Conservation (phyloP, 2,329 filamentous ascomycete genomes). For the Metarhizium rileyi region DNA sequence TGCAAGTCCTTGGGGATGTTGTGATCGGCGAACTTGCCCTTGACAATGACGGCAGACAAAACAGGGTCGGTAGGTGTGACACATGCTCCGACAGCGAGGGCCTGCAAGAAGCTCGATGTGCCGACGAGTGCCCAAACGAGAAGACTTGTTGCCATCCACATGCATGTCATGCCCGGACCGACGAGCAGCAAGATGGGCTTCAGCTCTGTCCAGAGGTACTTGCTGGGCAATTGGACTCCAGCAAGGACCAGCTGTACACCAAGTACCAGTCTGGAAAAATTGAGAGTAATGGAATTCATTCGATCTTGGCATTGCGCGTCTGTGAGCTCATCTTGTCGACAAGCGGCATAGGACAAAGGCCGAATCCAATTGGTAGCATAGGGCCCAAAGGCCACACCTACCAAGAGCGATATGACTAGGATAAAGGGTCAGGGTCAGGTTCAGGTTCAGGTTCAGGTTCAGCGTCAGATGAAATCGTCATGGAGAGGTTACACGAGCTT, state of each 20-base stretch:
- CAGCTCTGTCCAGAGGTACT: constrained; percentile 73
- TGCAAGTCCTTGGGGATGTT: constrained; percentile 78
- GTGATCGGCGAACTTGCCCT: constrained; percentile 85
- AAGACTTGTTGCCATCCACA: constrained; percentile 79
- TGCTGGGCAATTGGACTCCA: constrained; percentile 76
- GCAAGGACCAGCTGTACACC: constrained; percentile 85
- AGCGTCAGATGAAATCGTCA: too few relatives aligned
- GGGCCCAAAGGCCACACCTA: constrained; percentile 70
- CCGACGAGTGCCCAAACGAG: constrained; percentile 71
- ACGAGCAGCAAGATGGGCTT: constrained; percentile 63
- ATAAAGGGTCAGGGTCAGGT: not conserved
- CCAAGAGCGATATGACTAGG: constrained; percentile 69
- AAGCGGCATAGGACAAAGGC: constrained; percentile 62
- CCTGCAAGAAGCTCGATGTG: constrained; percentile 62
- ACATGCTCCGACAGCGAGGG: constrained; percentile 71
- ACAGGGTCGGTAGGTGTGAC: constrained; percentile 91
- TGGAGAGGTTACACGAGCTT: too few relatives aligned
- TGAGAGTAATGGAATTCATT: constrained; percentile 65
- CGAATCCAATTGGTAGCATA: constrained; percentile 66
- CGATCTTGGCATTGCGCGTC: constrained; percentile 32
- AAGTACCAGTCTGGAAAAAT: constrained; percentile 78
- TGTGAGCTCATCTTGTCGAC: constrained; percentile 12
- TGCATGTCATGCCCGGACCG: constrained; percentile 72
- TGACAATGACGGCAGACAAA: constrained; percentile 80
- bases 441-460: too few relatives aligned